Percentiles rank a stretch among this genome's conserved stretches.
Evolutionary conservation across 164 flowering plant species (phyloP).

Genomic region (Akebia trifoliata): DNA sequence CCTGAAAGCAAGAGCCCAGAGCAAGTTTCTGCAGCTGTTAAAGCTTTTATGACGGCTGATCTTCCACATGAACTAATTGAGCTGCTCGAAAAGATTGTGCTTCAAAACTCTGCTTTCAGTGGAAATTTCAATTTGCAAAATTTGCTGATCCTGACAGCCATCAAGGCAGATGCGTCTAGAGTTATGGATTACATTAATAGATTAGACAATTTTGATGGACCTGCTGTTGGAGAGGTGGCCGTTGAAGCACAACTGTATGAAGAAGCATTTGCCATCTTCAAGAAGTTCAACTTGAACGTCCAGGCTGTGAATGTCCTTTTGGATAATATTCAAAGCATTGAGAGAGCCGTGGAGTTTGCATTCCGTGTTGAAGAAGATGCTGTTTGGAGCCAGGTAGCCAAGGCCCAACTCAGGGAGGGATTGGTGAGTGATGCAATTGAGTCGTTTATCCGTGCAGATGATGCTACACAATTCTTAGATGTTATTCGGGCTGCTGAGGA

Average conservation of each 20-base stretch:
- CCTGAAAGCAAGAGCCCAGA: conserved; percentile 99
- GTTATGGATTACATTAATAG: conserved; percentile 97
- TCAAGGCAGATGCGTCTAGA: conserved; percentile 96
- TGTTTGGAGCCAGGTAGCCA: conserved; percentile 99
- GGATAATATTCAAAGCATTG: conserved; percentile 85
- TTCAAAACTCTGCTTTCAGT: conserved; percentile 99
- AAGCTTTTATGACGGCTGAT: conserved; percentile 99
- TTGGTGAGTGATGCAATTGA: conserved; percentile 97
- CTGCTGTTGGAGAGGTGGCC: conserved; percentile 98
- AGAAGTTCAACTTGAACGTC: conserved; percentile 96
- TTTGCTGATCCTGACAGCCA: conserved; percentile 84
- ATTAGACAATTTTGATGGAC: conserved; percentile 98
- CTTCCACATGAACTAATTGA: conserved; percentile 98
- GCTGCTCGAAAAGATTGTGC: conserved; percentile 98
- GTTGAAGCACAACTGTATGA: conserved; percentile 94
- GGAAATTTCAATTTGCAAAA: conserved; percentile 97
- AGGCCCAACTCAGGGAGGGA: conserved; percentile 94
- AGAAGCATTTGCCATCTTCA: conserved; percentile 95
- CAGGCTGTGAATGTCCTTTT: conserved; percentile 94
- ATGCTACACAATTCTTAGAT: conserved; percentile 87
- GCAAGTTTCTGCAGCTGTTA: conserved; percentile 99
- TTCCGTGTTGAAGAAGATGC: conserved; percentile 99
- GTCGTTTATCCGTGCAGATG: conserved; percentile 98
- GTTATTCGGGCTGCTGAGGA: conserved; percentile 88
- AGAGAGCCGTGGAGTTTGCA: conserved; percentile 97